These are phyloP conservation scores for Eruca vesicaria DNA, from an alignment of 441 rosid genomes.

Conservation along the genomic window DNA sequence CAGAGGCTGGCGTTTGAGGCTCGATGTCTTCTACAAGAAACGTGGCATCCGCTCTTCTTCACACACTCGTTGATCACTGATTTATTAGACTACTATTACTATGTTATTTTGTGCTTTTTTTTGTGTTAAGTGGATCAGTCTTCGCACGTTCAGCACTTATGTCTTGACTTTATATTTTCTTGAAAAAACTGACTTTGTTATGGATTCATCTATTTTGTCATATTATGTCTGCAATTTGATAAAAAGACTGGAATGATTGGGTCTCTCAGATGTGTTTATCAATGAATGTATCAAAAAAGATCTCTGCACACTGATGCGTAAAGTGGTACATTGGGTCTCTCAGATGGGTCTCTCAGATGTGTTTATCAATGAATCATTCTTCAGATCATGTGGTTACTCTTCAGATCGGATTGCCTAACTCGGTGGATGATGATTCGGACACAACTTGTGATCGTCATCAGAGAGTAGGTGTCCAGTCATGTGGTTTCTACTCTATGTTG, in stretches of 20 bases:
- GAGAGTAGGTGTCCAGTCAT: too few relatives aligned
- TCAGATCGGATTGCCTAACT: too few relatives aligned
- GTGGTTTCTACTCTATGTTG: slow-evolving; percentile 40
- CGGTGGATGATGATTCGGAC: too few relatives aligned
- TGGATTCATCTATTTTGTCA: not conserved
- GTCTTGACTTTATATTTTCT: not conserved
- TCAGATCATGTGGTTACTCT: too few relatives aligned
- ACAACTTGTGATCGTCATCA: too few relatives aligned
- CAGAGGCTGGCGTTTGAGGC: not conserved
- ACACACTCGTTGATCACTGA: not conserved
- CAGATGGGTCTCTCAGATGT: too few relatives aligned
- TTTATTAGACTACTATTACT: not conserved
- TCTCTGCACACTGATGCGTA: not conserved
- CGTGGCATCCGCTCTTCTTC: too few relatives aligned
- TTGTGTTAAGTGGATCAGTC: not conserved
- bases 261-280: not conserved
- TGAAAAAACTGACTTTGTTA: not conserved
- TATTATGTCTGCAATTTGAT: too few relatives aligned
- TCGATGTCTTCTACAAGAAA: too few relatives aligned
- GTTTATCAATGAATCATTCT: too few relatives aligned
- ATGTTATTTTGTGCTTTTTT: not conserved
- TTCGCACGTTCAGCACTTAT: not conserved
- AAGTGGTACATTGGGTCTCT: not conserved
- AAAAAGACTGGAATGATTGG: too few relatives aligned
- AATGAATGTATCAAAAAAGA: not conserved